Base-by-base conservation (phyloP, 495 filamentous ascomycete genomes). In the Podospora pseudoanserina region DNA sequence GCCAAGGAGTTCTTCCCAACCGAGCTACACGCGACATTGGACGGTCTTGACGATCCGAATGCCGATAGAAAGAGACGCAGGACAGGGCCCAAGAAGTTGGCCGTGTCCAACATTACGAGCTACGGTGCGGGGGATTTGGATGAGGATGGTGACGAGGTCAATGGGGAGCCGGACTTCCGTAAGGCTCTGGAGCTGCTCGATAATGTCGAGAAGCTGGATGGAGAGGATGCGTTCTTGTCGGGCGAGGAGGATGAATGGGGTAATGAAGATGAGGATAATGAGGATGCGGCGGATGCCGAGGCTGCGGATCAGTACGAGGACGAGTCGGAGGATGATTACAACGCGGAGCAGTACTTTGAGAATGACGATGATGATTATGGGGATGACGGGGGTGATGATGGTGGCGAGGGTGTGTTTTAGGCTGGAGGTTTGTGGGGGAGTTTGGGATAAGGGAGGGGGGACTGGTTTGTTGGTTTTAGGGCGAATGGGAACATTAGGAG, bases 261-360 rank as follows among this genome's bases (percentile, higher is more conserved):
- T 28, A 76, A 77, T 58, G 71, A 77, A 26, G 71, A 77, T 18
- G 77, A 73, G 9, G 79, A 74, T 26, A 74, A 79, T 34, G 76
- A 74, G 0, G 78, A 74, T 27, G 77, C 71, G 2, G 77, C 74
- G 0, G 81, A 77, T 28, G 79, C 80, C 0, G 83, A 83, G 55
- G 79, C 82, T 13, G 79, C 81, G 53, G 80, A 80, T 18, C 74
- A 79, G 57, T 83, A 82, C 56, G 82, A 84, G 32, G 79, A 81
- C 65, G 79, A 82, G 30, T 76, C 79, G 15, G 84, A 79, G 1
- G 84, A 84, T 26, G 85, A 87, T 65, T 87, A 87, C 72, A 81
- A 86, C 64, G 85, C 80, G 6, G 85, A 87, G 72, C 72, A 75
- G 19, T 86, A 86, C 73, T 87, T 87, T 68, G 83, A 84, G 23